Evolutionary conservation across 1,139 yeast genomes (phyloP), one percentile per base, ranked within the genome.

Genomic region (Candida smagusa): DNA sequence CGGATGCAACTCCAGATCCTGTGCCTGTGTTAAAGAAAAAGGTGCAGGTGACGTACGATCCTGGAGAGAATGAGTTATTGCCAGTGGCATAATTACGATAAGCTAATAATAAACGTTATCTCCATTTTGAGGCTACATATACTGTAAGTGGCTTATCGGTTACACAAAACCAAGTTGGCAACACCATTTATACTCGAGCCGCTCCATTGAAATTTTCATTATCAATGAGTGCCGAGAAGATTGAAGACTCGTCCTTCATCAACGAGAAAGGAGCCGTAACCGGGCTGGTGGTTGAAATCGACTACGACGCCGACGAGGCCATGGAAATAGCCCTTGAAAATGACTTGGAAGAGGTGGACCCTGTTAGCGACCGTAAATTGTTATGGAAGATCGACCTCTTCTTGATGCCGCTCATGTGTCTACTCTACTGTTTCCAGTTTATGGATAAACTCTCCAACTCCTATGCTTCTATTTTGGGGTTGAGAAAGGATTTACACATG

Each of bases 401-500:
- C 45, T 52, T 82, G 44, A 59, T 79, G 46, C 83, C 87, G 0
- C 42, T 81, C 28, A 65, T 81, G 67, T 72, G 81, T 50, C 42
- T 74, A 11, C 55, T 80, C 12, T 79, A 79, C 52, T 70, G 79
- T 12, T 61, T 72, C 31, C 88, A 82, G 55, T 79, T 74, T 42
- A 77, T 82, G 80, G 89, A 82, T 56, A 83, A 83, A 51, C 59
- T 70, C 12, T 62, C 85, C 6, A 77, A 71, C 28, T 65, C 81
- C 12, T 74, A 72, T 41, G 85, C 86, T 4, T 71, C 86, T 1
- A 70, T 82, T 37, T 66, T 81, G 63, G 86, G 85, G 1, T 63
- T 81, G 28, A 58, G 73, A 44, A 53, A 51, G 3, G 77, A 69
- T 40, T 58, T 75, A 40, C 45, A 68, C 6, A 75, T 79, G 83